These are phyloP conservation scores for Hanseniaspora lachancei DNA, from an alignment of 805 yeast genomes.

Conservation along the genomic window DNA sequence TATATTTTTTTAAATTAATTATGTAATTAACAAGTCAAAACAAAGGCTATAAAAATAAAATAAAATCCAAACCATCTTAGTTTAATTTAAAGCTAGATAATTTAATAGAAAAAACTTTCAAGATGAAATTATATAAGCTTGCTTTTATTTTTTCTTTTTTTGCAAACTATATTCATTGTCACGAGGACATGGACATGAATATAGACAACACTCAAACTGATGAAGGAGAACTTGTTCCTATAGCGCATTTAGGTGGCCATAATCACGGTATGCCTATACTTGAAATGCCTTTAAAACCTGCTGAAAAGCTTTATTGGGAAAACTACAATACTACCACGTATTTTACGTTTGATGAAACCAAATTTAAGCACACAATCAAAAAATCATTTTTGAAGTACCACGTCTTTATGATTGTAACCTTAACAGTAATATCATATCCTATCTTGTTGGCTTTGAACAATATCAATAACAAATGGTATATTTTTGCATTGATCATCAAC, in stretches of 20 bases:
- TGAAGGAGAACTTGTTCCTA: conserved; percentile 25
- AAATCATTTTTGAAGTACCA: conserved; percentile 46
- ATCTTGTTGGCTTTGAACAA: conserved; percentile 50
- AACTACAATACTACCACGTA: conserved; percentile 64
- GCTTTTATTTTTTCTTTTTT: background rate
- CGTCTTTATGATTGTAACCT: conserved; percentile 30
- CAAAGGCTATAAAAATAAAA: too few species aligned
- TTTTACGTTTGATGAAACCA: conserved; percentile 31
- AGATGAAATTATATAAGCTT: background rate
- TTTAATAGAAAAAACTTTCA: background rate
- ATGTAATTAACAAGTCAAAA: too few species aligned
- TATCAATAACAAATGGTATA: conserved; percentile 43
- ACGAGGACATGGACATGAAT: conserved; percentile 16
- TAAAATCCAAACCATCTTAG: background rate
- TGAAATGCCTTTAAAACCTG: conserved; percentile 47
- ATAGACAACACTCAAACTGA: conserved; percentile 19
- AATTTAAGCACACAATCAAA: conserved; percentile 32
- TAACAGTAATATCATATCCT: conserved; percentile 53
- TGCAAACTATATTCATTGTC: background rate
- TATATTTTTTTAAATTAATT: too few species aligned
- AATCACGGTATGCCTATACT: conserved; percentile 67
- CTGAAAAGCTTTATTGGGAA: conserved; percentile 67
- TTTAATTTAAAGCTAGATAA: background rate
- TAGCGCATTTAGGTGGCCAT: conserved; percentile 36
- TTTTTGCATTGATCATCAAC: conserved; percentile 45